Conservation (phyloP, 1,139 yeast species). For the Wickerhamomyces sp. region DNA sequence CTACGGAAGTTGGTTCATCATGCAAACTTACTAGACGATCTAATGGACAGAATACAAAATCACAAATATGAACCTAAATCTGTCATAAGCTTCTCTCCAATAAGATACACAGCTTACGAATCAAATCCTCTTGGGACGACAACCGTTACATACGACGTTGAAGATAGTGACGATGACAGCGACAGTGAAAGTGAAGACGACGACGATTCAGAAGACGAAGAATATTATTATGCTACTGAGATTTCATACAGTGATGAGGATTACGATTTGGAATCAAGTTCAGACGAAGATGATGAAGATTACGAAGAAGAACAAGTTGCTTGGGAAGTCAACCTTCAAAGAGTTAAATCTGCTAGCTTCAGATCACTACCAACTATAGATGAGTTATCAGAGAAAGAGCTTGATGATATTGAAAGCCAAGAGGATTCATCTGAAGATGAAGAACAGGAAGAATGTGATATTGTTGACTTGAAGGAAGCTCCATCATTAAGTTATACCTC, state of each 20-base stretch:
- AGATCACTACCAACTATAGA: constrained; percentile 17
- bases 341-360: constrained; percentile 7
- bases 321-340: constrained; percentile 1
- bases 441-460: constrained; percentile 7
- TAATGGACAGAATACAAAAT: constrained; percentile 43
- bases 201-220: constrained; percentile 6
- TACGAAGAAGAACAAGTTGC: constrained; percentile 5
- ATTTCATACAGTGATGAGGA: constrained; percentile 1
- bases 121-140: constrained; percentile 5
- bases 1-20: constrained; percentile 64
- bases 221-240: background rate
- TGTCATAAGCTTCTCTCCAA: background rate
- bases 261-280: background rate
- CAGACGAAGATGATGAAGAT: constrained; percentile 10
- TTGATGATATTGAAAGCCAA: constrained; percentile 11
- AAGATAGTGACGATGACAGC: constrained; percentile 20
- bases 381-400: constrained; percentile 17
- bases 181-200: constrained; percentile 9
- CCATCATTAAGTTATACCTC: constrained; percentile 19
- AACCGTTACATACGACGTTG: constrained; percentile 19
- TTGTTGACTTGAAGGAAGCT: constrained; percentile 16
- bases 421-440: background rate
- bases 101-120: constrained; percentile 3
- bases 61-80: constrained; percentile 7
- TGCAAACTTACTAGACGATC: constrained; percentile 67